Conservation (phyloP, 169 alveolate species). For the Plasmodium knowlesi region DNA sequence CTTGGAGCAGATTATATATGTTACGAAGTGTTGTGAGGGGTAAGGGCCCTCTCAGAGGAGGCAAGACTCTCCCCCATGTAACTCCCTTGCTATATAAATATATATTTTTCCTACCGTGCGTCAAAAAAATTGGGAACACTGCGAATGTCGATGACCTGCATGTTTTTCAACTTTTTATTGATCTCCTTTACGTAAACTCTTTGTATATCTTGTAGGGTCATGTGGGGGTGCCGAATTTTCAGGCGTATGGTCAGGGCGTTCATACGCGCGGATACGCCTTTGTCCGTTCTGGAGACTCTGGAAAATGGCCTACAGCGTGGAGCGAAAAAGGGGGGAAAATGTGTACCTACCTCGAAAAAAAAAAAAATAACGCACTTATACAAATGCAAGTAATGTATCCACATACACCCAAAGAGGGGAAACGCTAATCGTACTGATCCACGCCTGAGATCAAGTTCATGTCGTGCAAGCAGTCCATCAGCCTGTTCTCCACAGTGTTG, state of each 20-base stretch:
- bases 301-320: constrained; percentile 30
- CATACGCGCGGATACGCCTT: constrained; percentile 74
- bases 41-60: background rate
- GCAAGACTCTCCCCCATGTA: background rate
- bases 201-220: constrained; percentile 18
- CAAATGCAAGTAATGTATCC: background rate
- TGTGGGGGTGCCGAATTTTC: constrained; percentile 22
- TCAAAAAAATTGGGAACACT: constrained; percentile 69
- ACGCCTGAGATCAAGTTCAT: constrained; percentile 16
- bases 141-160: constrained; percentile 46
- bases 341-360: background rate
- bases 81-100: background rate
- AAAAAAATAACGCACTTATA: background rate
- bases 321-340: background rate
- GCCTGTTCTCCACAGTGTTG: constrained; percentile 64
- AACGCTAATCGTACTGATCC: background rate
- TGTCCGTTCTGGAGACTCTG: constrained; percentile 72
- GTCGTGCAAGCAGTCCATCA: constrained; percentile 9
- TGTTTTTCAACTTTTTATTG: constrained; percentile 38
- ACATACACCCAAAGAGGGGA: background rate
- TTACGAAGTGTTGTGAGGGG: background rate
- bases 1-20: background rate
- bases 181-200: constrained; percentile 45
- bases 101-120: constrained; percentile 34
- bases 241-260: constrained; percentile 55